Conservation (phyloP, 2,329 filamentous ascomycete genomes). For the Botryotinia calthae region DNA sequence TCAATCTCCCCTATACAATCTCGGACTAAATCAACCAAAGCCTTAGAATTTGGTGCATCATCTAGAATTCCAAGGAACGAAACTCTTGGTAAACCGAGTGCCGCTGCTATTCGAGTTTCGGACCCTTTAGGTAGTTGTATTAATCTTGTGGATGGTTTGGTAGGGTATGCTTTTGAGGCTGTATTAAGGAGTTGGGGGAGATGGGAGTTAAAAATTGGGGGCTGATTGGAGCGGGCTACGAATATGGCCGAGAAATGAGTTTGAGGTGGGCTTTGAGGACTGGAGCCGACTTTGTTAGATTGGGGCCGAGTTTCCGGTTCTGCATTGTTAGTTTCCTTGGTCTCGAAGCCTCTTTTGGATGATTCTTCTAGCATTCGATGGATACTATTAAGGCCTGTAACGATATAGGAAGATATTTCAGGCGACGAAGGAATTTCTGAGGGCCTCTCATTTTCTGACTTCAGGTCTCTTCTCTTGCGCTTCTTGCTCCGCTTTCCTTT, state of each 20-base stretch:
- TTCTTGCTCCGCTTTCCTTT: constrained; percentile 60
- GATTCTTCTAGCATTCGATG: constrained; percentile 51
- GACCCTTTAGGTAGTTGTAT: constrained; percentile 61
- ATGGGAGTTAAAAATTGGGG: constrained; percentile 58
- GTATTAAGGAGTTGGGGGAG: constrained; percentile 54
- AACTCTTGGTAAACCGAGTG: constrained; percentile 60
- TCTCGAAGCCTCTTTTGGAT: constrained; percentile 20
- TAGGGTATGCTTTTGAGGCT: constrained; percentile 46
- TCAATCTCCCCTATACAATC: constrained; percentile 52
- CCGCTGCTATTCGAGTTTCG: constrained; percentile 55
- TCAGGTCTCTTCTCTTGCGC: constrained; percentile 46
- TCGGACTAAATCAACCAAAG: constrained; percentile 55
- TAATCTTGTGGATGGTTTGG: constrained; percentile 50
- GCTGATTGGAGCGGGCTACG: constrained; percentile 55
- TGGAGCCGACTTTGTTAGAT: background rate
- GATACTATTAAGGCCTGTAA: constrained; percentile 64
- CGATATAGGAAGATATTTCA: constrained; percentile 55
- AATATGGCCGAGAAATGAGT: constrained; percentile 50
- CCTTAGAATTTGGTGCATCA: constrained; percentile 55
- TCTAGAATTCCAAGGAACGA: constrained; percentile 61
- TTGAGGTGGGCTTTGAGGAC: background rate
- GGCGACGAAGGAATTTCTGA: constrained; percentile 43
- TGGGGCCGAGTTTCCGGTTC: background rate
- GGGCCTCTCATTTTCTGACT: constrained; percentile 25
- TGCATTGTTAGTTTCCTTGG: background rate